Evolutionary conservation across 2,329 filamentous ascomycete species (phyloP).

Genomic region (Monosporascus ibericus): DNA sequence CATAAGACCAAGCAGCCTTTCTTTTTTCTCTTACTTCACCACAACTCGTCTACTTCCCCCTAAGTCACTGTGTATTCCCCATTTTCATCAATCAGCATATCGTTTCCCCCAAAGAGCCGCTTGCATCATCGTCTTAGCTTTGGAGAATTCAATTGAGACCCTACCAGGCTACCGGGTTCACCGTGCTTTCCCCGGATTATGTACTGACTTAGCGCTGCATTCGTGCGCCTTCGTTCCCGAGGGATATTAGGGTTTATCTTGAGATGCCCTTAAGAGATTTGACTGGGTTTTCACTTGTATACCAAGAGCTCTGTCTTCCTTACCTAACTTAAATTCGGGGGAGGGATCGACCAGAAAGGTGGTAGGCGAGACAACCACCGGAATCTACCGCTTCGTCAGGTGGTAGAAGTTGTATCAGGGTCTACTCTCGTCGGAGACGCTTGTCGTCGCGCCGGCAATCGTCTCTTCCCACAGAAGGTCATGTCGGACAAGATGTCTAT

Average conservation of each 20-base stretch:
- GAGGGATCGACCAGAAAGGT: not conserved
- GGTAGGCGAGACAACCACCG: not conserved
- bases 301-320: not conserved
- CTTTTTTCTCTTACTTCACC: slow-evolving; percentile 35
- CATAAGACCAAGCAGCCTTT: slow-evolving; percentile 40
- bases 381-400: not conserved
- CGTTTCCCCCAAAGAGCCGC: slow-evolving; percentile 29
- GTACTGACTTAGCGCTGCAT: slow-evolving; percentile 36
- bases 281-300: not conserved
- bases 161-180: slow-evolving; percentile 33
- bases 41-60: slow-evolving; percentile 18
- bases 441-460: slow-evolving; percentile 36
- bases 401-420: not conserved
- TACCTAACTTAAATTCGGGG: not conserved
- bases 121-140: slow-evolving; percentile 31
- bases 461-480: slow-evolving; percentile 31
- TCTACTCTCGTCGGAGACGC: slow-evolving; percentile 23
- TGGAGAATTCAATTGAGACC: slow-evolving; percentile 14
- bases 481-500: slow-evolving; percentile 66
- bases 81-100: slow-evolving; percentile 19
- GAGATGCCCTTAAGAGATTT: not conserved
- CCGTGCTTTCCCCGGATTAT: slow-evolving; percentile 30
- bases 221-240: slow-evolving; percentile 19
- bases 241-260: not conserved
- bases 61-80: slow-evolving; percentile 17